A percentile compares a stretch with the other conserved stretches of the same genome.
Evolutionary conservation across 1,284 basidiomycete species (phyloP).

Genomic region (Fomitiporia mediterranea): DNA sequence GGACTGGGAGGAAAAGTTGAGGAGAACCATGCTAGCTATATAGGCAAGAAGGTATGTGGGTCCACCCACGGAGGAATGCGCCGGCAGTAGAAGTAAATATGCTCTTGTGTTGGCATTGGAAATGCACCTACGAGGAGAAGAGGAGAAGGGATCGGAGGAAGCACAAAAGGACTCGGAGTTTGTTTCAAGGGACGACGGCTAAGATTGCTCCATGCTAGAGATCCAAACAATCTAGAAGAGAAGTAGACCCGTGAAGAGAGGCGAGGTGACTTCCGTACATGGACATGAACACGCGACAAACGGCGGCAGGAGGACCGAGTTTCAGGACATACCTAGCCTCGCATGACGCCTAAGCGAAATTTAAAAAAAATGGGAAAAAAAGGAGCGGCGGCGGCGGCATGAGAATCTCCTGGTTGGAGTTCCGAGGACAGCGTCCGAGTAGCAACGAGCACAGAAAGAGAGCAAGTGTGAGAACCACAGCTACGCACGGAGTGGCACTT

Average conservation of each 20-base stretch:
- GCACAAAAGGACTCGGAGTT: conserved; percentile 4
- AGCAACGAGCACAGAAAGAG: neutral
- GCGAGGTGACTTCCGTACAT: conserved; percentile 2
- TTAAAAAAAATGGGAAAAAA: too few species aligned
- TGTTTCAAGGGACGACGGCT: conserved; percentile 11
- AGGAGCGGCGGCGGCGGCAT: conserved; percentile 6
- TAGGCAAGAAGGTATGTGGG: neutral
- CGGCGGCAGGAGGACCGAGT: neutral
- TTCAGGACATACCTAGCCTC: neutral
- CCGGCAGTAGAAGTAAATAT: neutral
- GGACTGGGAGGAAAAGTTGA: neutral
- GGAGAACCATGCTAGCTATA: conserved; percentile 2
- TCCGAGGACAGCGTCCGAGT: conserved; percentile 1
- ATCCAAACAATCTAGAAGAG: conserved; percentile 6
- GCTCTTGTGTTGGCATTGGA: conserved; percentile 7
- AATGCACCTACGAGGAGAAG: conserved; percentile 4
- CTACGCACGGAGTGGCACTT: neutral
- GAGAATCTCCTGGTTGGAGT: neutral
- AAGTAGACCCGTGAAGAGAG: conserved; percentile 4
- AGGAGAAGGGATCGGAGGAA: neutral
- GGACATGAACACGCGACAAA: neutral
- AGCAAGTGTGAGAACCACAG: neutral
- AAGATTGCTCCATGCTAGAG: conserved; percentile 6
- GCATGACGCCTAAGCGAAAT: neutral
- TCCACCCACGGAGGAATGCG: neutral